Evolutionary conservation across 2,329 filamentous ascomycete species (phyloP).

Genomic region (Penicillium sp.): DNA sequence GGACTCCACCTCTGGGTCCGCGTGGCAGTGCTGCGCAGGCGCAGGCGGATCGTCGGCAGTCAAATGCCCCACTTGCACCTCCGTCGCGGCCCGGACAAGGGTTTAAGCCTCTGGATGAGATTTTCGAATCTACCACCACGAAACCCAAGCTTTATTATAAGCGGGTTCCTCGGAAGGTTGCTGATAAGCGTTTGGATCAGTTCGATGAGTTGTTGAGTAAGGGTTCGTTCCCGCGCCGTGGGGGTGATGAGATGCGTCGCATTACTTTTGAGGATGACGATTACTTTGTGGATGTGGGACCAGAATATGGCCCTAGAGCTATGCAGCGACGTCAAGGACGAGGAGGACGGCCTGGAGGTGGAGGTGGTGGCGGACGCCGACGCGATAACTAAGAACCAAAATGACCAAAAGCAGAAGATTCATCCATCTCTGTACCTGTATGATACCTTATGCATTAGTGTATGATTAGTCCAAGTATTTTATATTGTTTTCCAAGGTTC

Average conservation of each 20-base stretch:
- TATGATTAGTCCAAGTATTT: not conserved
- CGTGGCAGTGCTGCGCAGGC: slow-evolving; percentile 23
- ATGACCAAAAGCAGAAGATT: not conserved
- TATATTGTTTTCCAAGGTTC: not conserved
- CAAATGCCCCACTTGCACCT: slow-evolving; percentile 19
- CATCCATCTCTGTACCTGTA: slow-evolving; percentile 2
- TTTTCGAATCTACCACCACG: slow-evolving; percentile 60
- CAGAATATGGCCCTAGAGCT: slow-evolving; percentile 54
- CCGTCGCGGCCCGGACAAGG: slow-evolving; percentile 36
- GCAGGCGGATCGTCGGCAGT: slow-evolving; percentile 26
- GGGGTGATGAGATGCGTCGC: slow-evolving; percentile 61
- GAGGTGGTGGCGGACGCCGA: slow-evolving; percentile 11
- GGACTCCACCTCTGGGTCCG: slow-evolving; percentile 30
- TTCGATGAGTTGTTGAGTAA: slow-evolving; percentile 49
- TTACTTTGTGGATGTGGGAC: slow-evolving; percentile 68
- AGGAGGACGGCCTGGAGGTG: slow-evolving; percentile 25
- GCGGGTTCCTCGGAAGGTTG: slow-evolving; percentile 65
- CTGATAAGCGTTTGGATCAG: slow-evolving; percentile 63
- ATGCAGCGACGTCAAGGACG: slow-evolving; percentile 34
- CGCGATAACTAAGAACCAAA: slow-evolving; percentile 20
- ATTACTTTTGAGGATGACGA: slow-evolving; percentile 72
- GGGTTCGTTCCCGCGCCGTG: slow-evolving; percentile 36
- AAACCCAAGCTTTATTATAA: slow-evolving; percentile 67
- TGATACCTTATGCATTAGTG: slow-evolving; percentile 8
- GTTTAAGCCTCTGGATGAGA: slow-evolving; percentile 60